Evolutionary conservation across 768 basidiomycete genomes (phyloP), one percentile per base, ranked within the genome.

Genomic region (Rhizopogon vulgaris): DNA sequence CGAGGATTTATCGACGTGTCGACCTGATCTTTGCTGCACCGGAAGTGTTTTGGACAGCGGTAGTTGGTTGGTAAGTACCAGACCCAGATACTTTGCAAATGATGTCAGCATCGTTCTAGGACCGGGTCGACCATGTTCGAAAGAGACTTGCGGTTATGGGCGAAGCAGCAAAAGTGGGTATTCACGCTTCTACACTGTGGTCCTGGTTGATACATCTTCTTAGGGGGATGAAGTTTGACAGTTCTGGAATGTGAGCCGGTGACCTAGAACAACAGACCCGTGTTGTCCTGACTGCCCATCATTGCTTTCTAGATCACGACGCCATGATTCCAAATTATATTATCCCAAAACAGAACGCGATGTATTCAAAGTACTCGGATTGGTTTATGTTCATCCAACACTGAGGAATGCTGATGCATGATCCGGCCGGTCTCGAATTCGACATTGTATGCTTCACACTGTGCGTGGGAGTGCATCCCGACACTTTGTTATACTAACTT

Each of bases 61-160:
- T 96, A 1, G 76, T 92, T 25, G 94, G 94, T 48, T 97, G 94
- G 94, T 87, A 47, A 56, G 71, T 62, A 6, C 22, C 3, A 12
- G 25, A 24, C 39, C 25, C 6, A 22, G 28, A 28, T 12, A 36
- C 18, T 40, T 22, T 17, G 15, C 36, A 45, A 17, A 18, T 41
- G 5, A 17, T 36, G 11, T 2, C 15, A 41, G 4, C 27, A 12
- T 5, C 36, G 24, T 32, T 50, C 18, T 53, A 90, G 88, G 88
- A 87, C 85, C 5, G 93, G 94, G 1, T 93, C 88, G 4, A 90
- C 80, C 55, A 87, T 91, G 83, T 95, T 96, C 63, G 81, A 95
- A 66, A 73, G 91, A 25, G 94, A 95, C 67, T 65, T 96, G 46
- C 76, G 89, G 55, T 68, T 79, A 12, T 87, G 83, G 79, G 85